Conservation (phyloP, 805 yeast species). For the Ogataea trehalophila region DNA sequence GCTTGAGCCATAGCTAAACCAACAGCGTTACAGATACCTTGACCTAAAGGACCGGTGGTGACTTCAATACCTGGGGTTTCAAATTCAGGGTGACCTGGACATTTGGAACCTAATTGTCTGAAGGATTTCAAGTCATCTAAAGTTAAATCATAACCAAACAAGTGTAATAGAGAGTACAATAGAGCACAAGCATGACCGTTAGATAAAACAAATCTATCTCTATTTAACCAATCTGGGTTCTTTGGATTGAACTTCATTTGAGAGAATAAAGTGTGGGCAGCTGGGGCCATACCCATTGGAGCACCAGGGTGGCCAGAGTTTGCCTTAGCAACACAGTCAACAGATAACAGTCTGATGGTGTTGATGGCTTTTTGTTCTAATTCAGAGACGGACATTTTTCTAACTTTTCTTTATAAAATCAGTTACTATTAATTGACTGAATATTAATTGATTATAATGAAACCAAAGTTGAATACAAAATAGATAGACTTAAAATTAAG, state of each 20-base stretch:
- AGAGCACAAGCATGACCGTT: slow-evolving; percentile 97
- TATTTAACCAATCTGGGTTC: slow-evolving; percentile 88
- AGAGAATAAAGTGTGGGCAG: slow-evolving; percentile 83
- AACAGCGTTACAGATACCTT: slow-evolving; percentile 94
- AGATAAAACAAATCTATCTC: slow-evolving; percentile 92
- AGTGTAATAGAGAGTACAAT: slow-evolving; percentile 77
- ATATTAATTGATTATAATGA: too few species aligned
- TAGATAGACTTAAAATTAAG: too few species aligned
- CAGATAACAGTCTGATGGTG: slow-evolving; percentile 86
- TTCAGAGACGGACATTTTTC: slow-evolving; percentile 31
- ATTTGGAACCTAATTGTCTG: slow-evolving; percentile 84
- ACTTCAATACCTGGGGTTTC: slow-evolving; percentile 93
- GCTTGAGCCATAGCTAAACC: slow-evolving; percentile 95
- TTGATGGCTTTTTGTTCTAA: slow-evolving; percentile 72
- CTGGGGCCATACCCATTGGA: slow-evolving; percentile 95
- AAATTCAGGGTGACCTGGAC: slow-evolving; percentile 97
- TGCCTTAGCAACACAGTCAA: slow-evolving; percentile 82
- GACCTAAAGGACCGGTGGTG: slow-evolving; percentile 98
- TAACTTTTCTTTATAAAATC: too few species aligned
- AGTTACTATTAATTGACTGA: too few species aligned
- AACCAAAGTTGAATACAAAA: too few species aligned
- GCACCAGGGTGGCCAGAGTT: slow-evolving; percentile 99
- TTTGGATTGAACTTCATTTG: slow-evolving; percentile 83
- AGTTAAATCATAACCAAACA: slow-evolving; percentile 76
- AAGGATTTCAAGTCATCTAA: slow-evolving; percentile 85